A percentile compares a stretch with the other conserved stretches of the same genome.
Conservation (phyloP, 2,329 filamentous ascomycete genomes). For the Chalaropsis ovoidea region DNA sequence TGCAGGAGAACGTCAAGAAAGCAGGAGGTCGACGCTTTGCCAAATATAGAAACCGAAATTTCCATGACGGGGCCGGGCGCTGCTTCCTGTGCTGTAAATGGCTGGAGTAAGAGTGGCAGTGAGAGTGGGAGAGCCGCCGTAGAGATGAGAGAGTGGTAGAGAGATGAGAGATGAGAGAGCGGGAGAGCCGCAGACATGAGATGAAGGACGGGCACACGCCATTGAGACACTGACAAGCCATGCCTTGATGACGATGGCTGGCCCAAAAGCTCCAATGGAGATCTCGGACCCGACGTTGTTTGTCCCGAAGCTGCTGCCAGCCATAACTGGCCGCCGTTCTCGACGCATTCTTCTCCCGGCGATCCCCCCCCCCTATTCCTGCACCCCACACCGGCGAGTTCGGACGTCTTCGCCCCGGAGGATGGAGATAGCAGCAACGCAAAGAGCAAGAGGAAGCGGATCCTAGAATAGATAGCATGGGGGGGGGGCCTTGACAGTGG, state of each 20-base stretch:
- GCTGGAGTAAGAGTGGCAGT: background rate
- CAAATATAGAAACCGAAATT: constrained; percentile 13
- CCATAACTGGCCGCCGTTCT: no score
- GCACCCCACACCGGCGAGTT: no score
- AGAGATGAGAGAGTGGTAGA: no score
- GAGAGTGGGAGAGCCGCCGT: no score
- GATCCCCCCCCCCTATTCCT: no score
- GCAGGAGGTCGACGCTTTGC: background rate
- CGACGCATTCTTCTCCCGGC: no score
- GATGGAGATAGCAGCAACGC: background rate
- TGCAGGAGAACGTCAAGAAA: background rate
- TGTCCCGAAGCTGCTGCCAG: no score
- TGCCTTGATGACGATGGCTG: background rate
- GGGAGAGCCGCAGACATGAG: background rate
- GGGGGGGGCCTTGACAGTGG: background rate
- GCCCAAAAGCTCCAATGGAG: no score
- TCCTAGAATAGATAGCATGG: background rate
- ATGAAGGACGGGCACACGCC: background rate
- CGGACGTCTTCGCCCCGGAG: background rate
- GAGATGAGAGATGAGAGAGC: no score
- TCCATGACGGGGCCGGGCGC: no score
- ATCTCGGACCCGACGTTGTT: no score
- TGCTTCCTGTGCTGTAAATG: background rate
- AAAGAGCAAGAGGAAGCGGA: background rate
- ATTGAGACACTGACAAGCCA: background rate